Base-by-base conservation (phyloP, 1,284 basidiomycete genomes). In the Blastosporella zonata region DNA sequence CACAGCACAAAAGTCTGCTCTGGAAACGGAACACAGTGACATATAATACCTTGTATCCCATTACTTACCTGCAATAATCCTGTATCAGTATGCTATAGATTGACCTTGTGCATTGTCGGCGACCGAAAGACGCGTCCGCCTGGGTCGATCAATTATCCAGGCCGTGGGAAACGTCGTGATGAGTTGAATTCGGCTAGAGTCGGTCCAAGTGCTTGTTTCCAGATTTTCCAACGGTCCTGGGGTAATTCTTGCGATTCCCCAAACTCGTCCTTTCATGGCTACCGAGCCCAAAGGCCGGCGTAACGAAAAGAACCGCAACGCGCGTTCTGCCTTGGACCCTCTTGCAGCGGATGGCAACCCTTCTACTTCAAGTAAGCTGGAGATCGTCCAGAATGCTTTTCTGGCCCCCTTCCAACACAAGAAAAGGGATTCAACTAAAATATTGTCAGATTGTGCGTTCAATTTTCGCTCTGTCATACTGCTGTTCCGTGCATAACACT, bases 401-500 rank as follows among this genome's bases (percentile, higher is more conserved):
- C 67, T 87, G 56, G 77, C 82, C 0, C 85, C 83, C 3, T 87
- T 89, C 60, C 71, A 67, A 17, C 79, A 81, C 62, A 79, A 73
- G 66, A 87, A 82, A 62, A 72, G 73, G 38, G 82, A 88, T 57
- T 86, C 87, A 2, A 75, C 78, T 18, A 77, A 74, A 62, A 82
- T 90, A 45, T 68, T 90, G 13, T 75, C 85, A 45, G 85, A 88
- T 63, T 71, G 87, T 90, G 68, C 60, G 86, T 51, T 43, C 39
- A 49, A 38, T 21, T 39, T 54, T 46, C 43, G 15, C 31, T 10
- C 25, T 15, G 15, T 18, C n/a, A 12, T 37, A 20, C 25, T 39
- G 25, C 4, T 15, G 13, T 29, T 31, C 29, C 12, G 29, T 13
- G 3, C 13, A 6, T 12, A 31, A 31, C 20, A 28, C 27, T 10